Evolutionary conservation across 306 rosid species (phyloP), one percentile per base, ranked within the genome.

Genomic region (Lathyrus oleraceus): DNA sequence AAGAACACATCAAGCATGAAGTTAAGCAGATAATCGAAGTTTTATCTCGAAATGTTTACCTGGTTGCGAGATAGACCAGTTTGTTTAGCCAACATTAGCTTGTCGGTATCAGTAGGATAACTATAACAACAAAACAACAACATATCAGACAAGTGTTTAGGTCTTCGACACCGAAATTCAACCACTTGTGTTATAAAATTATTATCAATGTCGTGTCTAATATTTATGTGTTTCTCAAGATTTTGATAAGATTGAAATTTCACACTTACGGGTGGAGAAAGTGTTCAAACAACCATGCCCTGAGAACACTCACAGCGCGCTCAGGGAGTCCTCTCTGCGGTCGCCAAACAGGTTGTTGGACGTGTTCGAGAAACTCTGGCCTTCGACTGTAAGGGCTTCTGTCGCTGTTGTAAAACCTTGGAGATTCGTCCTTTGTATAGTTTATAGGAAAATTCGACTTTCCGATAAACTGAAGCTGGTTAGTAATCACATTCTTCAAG

Each of bases 301-400:
- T 73, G 25, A 92, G 96, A 69, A 89, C 91, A 0, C 83, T 57
- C 10, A 92, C 98, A 0, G 96, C 92, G 0, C 93, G 87, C 62
- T 92, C 96, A 1, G 98, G 98, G 54, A 92, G 89, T 9, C 98
- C 98, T 69, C 98, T 61, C 52, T 92, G 98, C 19, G 95, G 98
- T 53, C 98, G 76, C 98, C 98, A 92, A 38, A 85, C 89, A 15
- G 96, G 92, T 72, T 48, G 71, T 66, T 87, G 71, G 5, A 83
- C 91, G 58, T 81, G 89, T 35, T 92, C 92, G 0, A 79, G 74
- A 61, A 86, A 82, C 21, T 86, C 97, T 0, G 87, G 62, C 58
- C 86, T 72, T 67, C 87, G 95, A 51, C 73, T 5, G 62, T 70
- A 82, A 13, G 76, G 76, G 58, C 72, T 85, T 61, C 76, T 68